phyloP scores from a whole-genome alignment of 2,329 filamentous ascomycete species.

The Cladosporium sp. region DNA sequence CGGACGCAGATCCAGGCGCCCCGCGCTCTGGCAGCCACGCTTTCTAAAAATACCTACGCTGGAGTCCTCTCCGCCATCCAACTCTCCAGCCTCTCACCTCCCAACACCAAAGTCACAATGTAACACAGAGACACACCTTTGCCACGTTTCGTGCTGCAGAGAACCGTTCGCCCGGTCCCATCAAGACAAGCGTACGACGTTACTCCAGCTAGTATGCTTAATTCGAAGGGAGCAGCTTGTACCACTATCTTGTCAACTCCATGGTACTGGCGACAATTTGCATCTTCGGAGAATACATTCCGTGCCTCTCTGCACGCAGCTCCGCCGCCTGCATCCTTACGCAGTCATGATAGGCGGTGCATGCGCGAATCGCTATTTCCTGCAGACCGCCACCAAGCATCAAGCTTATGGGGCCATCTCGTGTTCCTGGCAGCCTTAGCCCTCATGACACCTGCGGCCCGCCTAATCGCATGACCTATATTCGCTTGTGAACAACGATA shows the following conservation, averaged over 20 bases:
- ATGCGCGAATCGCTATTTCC: not conserved
- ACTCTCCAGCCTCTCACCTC: no score
- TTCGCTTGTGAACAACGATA: not conserved
- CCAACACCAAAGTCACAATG: no score
- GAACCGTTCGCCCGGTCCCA: not conserved
- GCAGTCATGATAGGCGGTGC: constrained; percentile 4
- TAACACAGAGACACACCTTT: no score
- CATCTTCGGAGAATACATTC: constrained; percentile 6
- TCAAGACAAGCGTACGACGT: not conserved
- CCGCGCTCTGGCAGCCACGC: no score
- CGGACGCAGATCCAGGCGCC: no score
- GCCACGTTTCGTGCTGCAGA: no score
- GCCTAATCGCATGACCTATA: not conserved
- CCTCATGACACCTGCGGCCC: constrained; percentile 7
- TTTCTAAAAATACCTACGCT: no score
- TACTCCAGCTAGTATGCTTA: not conserved
- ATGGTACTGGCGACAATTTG: not conserved
- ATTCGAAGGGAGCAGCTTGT: not conserved
- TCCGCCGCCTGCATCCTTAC: constrained; percentile 2
- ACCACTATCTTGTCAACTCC: not conserved
- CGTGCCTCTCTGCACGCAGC: constrained; percentile 1
- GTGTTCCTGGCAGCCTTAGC: constrained; percentile 8
- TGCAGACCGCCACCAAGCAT: not conserved
- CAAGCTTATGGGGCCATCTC: not conserved
- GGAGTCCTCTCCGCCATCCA: no score